Base-by-base conservation (phyloP, 2,329 filamentous ascomycete genomes). In the Aspergillus felis region DNA sequence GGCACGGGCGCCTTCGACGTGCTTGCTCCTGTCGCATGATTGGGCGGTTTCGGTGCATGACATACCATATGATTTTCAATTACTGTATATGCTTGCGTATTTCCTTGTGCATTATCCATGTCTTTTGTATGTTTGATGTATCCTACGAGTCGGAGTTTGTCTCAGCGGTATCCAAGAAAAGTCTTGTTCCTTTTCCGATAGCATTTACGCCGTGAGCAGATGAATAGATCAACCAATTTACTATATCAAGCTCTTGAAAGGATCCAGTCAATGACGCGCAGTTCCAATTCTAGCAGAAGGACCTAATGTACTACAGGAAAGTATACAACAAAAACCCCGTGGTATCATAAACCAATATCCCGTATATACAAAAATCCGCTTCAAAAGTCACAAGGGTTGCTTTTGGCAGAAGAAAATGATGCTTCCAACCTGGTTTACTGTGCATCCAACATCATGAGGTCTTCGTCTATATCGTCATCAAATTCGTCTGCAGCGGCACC, bases 1-100 rank as follows among this genome's bases (percentile, higher is more conserved):
- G 94, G 94, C 51, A 99, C 94, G 1, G 94, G 94, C 42, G 85
- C 88, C 22, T 97, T 97, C 75, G 92, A 97, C 77, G 87, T 99
- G 47, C 80, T 97, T 69, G 78, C 81, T 68, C 77, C 78, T 63
- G 75, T 79, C 62, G 75, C 71, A 66, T 78, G 74, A 63, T 64
- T 35, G 51, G 51, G 58, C 60, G 61, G 58, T 41, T 51, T 55
- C 62, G 53, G 53, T 47, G 44, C 42, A 51, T 50, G 55, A 3
- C 52, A 52, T 58, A 41, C 29, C 55, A 63, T 56, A 60, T 50
- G 58, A 32, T 55, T 63, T 59, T 59, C 54, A 52, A 47, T 51
- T 51, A 38, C 44, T 64, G 57, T 65, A 64, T 59, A 64, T 66
- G 55, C 55, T 58, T 51, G 60, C 41, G 41, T 57, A 52, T 66